A percentile compares a stretch with the other conserved stretches of the same genome.
Conservation (phyloP, 345 rosid species). For the Sonneratia caseolaris region DNA sequence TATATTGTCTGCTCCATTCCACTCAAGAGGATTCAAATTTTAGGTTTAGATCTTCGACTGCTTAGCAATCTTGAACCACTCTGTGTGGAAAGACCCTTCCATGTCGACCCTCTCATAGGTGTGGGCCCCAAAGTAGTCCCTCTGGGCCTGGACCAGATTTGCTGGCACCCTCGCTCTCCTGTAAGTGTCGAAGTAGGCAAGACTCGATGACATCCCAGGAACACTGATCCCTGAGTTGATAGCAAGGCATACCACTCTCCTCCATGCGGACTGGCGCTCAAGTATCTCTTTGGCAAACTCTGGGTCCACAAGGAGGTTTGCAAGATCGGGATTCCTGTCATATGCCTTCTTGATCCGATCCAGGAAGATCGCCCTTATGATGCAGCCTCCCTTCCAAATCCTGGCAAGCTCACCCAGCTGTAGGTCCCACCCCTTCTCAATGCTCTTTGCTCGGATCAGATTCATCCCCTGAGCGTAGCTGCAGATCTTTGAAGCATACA, state of each 20-base stretch:
- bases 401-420: conserved; percentile 88
- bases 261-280: conserved; percentile 90
- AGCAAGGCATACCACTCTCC: conserved; percentile 78
- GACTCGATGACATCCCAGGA: conserved; percentile 96
- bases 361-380: conserved; percentile 80
- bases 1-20: not conserved
- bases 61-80: conserved; percentile 93
- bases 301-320: conserved; percentile 86
- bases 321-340: conserved; percentile 72
- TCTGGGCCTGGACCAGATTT: conserved; percentile 91
- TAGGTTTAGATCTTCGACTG: conserved; percentile 33
- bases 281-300: conserved; percentile 91
- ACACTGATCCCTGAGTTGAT: conserved; percentile 84
- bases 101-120: conserved; percentile 86
- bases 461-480: conserved; percentile 99
- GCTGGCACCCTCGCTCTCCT: conserved; percentile 84
- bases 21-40: not conserved
- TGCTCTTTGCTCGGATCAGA: conserved; percentile 80
- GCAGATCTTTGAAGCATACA: conserved; percentile 86
- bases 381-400: conserved; percentile 98
- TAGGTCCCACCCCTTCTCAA: conserved; percentile 77
- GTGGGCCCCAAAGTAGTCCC: conserved; percentile 97
- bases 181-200: conserved; percentile 85
- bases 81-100: conserved; percentile 91
- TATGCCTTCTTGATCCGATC: conserved; percentile 96